A percentile compares a stretch with the other conserved stretches of the same genome.
Conservation (phyloP, 2,329 filamentous ascomycete genomes). For the Biscogniauxia marginata region DNA sequence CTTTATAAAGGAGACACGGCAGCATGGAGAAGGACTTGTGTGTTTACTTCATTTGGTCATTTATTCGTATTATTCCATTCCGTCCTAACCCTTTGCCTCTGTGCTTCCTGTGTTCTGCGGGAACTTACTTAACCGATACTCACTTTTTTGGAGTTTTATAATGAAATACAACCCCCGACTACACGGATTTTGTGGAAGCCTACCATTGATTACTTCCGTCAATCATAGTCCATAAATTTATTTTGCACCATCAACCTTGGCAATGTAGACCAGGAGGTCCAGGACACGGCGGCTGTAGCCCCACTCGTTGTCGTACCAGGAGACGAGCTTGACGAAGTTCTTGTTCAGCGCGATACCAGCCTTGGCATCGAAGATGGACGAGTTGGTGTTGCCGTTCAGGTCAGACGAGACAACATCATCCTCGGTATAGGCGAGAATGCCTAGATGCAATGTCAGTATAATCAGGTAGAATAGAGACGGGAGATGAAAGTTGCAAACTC, state of each 20-base stretch:
- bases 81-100: background rate
- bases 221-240: conserved; percentile 32
- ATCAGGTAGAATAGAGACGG: background rate
- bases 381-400: conserved; percentile 87
- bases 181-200: conserved; percentile 10
- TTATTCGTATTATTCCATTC: conserved; percentile 12
- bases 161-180: conserved; percentile 14
- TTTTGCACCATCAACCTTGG: conserved; percentile 69
- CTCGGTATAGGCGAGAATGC: conserved; percentile 92
- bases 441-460: conserved; percentile 40
- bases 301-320: conserved; percentile 99
- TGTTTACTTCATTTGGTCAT: conserved; percentile 12
- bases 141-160: background rate
- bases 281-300: conserved; percentile 96
- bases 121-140: background rate
- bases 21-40: background rate
- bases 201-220: conserved; percentile 13
- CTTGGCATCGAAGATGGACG: conserved; percentile 99
- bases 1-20: no score
- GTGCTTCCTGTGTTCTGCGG: background rate
- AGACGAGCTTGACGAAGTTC: conserved; percentile 98
- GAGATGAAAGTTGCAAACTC: conserved; percentile 34
- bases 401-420: conserved; percentile 95
- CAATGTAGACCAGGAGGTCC: conserved; percentile 75
- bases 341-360: conserved; percentile 97